Percentiles rank a stretch among this genome's conserved stretches.
Conservation (phyloP, 306 rosid genomes). For the Vicia faba region DNA sequence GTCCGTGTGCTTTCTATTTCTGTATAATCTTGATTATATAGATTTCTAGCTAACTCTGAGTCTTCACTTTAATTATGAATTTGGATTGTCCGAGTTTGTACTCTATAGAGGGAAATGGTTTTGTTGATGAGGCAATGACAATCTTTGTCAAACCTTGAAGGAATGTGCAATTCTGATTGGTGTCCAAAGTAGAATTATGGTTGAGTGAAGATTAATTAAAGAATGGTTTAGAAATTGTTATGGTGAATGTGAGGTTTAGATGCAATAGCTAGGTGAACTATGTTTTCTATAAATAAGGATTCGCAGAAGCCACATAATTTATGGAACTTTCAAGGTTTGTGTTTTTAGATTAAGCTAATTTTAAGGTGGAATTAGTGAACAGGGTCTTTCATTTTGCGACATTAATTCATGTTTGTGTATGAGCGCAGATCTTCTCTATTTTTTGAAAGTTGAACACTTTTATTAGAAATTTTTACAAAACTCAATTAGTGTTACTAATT, state of each 20-base stretch:
- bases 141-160: conserved; percentile 43
- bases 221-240: conserved; percentile 9
- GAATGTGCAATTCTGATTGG: conserved; percentile 20
- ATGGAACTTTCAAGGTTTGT: conserved; percentile 1
- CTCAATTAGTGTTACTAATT: neutral
- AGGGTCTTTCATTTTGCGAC: neutral
- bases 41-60: too few relatives aligned
- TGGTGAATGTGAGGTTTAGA: conserved; percentile 40
- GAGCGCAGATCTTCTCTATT: neutral
- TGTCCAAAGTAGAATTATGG: neutral
- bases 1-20: too few relatives aligned
- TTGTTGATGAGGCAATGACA: conserved; percentile 19
- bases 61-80: too few relatives aligned
- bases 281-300: conserved; percentile 14
- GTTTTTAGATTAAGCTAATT: conserved; percentile 24
- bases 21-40: too few relatives aligned
- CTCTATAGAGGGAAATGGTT: conserved; percentile 7
- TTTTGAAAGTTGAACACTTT: neutral
- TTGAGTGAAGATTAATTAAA: conserved; percentile 10
- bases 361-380: neutral
- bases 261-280: conserved; percentile 30
- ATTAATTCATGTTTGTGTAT: neutral
- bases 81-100: too few relatives aligned
- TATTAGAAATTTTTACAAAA: neutral
- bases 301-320: conserved; percentile 26